phyloP scores from a whole-genome alignment of 164 flowering plant species.

The Annona cherimola region DNA sequence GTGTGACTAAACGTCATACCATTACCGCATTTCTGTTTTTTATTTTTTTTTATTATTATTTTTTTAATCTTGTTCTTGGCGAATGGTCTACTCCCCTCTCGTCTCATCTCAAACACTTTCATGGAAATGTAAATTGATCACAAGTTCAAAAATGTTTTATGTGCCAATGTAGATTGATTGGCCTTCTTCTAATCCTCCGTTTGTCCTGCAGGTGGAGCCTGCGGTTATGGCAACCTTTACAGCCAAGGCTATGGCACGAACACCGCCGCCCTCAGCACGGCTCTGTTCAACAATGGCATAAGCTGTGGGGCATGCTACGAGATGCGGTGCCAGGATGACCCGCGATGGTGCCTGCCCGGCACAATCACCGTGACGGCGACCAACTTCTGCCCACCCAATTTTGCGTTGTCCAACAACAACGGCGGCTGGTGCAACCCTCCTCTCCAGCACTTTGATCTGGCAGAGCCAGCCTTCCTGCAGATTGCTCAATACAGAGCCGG shows the following conservation, averaged over 20 bases:
- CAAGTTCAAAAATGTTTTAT: too few species aligned
- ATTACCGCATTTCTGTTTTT: neutral
- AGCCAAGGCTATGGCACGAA: constrained; percentile 42
- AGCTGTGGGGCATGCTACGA: constrained; percentile 43
- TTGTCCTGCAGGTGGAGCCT: constrained; percentile 36
- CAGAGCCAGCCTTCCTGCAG: constrained; percentile 42
- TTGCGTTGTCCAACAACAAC: constrained; percentile 30
- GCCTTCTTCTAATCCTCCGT: neutral
- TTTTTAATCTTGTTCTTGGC: neutral
- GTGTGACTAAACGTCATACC: neutral
- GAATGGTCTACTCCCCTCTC: too few species aligned
- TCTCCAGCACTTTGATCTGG: constrained; percentile 41
- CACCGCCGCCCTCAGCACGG: constrained; percentile 46
- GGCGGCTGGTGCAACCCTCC: constrained; percentile 59
- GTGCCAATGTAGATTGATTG: neutral
- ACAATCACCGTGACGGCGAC: constrained; percentile 35
- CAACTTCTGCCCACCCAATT: constrained; percentile 44
- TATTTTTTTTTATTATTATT: neutral
- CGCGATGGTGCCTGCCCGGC: constrained; percentile 34
- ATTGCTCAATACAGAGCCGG: constrained; percentile 42
- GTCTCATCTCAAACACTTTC: too few species aligned
- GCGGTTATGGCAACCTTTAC: constrained; percentile 42
- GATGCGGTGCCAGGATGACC: constrained; percentile 33
- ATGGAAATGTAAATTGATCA: too few species aligned
- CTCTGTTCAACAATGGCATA: constrained; percentile 35